Base-by-base conservation (phyloP, 768 basidiomycete genomes). In the Pulveroboletus sp. region DNA sequence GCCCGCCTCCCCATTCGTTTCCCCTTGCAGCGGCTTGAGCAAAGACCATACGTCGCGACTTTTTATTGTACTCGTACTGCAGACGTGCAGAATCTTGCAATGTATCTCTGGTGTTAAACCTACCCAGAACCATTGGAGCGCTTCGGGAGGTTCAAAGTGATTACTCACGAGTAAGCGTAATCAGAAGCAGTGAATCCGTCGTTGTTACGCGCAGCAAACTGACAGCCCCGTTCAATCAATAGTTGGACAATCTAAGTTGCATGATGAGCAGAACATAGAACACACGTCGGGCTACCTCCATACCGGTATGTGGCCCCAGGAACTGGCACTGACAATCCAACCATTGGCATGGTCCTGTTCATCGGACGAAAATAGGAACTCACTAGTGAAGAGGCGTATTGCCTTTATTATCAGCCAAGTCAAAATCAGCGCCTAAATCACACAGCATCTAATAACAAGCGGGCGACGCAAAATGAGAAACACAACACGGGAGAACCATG, bases 331-430 rank as follows among this genome's bases (percentile, higher is more conserved):
- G 57, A 26, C 49, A 51, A 41, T 20, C 42, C 24, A 39, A 43
- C 42, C 29, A 32, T 58, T 39, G 53, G 45, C 42, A 53, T 38
- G 45, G 36, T 24, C 41, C 37, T 42, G 34, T 10, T 45, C 38
- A 38, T 16, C 20, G 30, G 42, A 12, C 43, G 44, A 26, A 48
- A 43, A 29, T 4, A 17, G 36, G 12, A 27, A 73, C 89, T 70
- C 64, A 94, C 92, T 93, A 93, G 68, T 97, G 94, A 47, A 97
- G 71, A 27, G 94, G 83, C 1, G 92, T 90, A 60, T 96, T 95
- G 39, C 94, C 94, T 70, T 87, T 82, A 53, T 92, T 83, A 71
- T 97, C 94, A 11, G 93, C 76, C 43, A 97, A 70, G 69, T 96
- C 88, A 56, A 86, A 77, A 69, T 96, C 94, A 23, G 93, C 94